Percentiles rank a stretch among this genome's conserved stretches.
These are phyloP conservation scores for Sanguinoderma infundibulare DNA, from an alignment of 1,284 basidiomycete species.

Conservation along the genomic window DNA sequence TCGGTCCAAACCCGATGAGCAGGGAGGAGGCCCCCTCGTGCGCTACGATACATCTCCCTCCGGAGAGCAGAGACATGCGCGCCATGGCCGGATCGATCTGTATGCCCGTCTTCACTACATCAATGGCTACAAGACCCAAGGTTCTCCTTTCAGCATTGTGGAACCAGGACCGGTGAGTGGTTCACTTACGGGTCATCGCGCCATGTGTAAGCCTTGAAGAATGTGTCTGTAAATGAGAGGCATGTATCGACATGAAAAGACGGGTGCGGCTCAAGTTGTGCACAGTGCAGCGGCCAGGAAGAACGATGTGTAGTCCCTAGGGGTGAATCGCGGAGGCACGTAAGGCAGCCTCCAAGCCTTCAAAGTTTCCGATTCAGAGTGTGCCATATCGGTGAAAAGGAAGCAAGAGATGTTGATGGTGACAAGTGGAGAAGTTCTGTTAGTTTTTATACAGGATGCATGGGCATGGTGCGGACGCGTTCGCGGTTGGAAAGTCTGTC, in stretches of 20 bases:
- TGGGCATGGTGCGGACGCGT: too few relatives aligned
- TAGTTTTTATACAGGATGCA: too few relatives aligned
- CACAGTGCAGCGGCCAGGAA: slow-evolving; percentile 73
- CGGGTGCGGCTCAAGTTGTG: slow-evolving; percentile 2
- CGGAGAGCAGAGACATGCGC: slow-evolving; percentile 68
- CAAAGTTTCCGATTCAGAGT: not conserved
- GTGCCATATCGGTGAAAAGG: not conserved
- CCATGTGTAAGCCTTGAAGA: slow-evolving; percentile 66
- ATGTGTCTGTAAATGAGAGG: slow-evolving; percentile 34
- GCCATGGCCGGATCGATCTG: slow-evolving; percentile 84
- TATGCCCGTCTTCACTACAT: slow-evolving; percentile 93
- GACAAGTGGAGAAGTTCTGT: too few relatives aligned
- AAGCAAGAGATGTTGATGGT: not conserved
- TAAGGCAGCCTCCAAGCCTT: slow-evolving; percentile 20
- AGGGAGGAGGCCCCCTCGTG: slow-evolving; percentile 72
- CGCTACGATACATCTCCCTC: slow-evolving; percentile 73
- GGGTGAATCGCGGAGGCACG: slow-evolving; percentile 50
- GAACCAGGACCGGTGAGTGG: not conserved
- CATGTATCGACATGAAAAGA: not conserved
- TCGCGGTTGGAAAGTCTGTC: too few relatives aligned
- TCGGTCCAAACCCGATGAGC: slow-evolving; percentile 85
- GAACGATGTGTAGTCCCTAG: slow-evolving; percentile 66
- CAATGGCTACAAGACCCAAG: slow-evolving; percentile 78
- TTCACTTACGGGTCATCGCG: slow-evolving; percentile 69
- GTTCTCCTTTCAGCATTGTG: not conserved